A percentile compares a stretch with the other conserved stretches of the same genome.
These are phyloP conservation scores for Corylus americana DNA, from an alignment of 306 rosid species.

Conservation along the genomic window DNA sequence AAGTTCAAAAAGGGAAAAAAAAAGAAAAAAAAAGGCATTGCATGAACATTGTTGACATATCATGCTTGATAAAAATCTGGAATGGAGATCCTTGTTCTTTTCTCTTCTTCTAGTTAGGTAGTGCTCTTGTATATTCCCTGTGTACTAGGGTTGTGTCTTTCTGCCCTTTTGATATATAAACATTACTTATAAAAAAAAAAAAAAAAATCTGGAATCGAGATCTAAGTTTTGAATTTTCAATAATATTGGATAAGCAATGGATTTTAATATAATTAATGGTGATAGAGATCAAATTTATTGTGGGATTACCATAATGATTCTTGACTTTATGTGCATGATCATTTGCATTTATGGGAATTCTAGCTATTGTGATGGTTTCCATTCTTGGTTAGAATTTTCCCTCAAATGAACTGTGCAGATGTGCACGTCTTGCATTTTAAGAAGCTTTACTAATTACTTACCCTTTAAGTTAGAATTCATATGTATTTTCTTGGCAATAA, in stretches of 20 bases:
- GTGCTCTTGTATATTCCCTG: no score
- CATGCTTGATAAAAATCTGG: background rate
- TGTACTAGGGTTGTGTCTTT: no score
- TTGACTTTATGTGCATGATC: background rate
- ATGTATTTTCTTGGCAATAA: background rate
- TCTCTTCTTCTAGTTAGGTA: no score
- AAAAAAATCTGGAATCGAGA: no score
- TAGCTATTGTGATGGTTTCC: background rate
- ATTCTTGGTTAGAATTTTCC: background rate
- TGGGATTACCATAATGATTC: background rate
- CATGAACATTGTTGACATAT: background rate
- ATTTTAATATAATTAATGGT: background rate
- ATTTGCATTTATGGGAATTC: constrained; percentile 1
- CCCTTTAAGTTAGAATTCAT: background rate
- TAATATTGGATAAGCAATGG: background rate
- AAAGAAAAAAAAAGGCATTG: background rate
- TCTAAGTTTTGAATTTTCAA: background rate
- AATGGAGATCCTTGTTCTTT: no score
- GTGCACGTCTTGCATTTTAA: background rate
- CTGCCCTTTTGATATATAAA: no score
- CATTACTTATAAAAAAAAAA: no score
- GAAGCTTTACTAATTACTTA: background rate
- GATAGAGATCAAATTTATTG: background rate
- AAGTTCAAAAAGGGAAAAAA: background rate
- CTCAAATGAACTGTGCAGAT: background rate